Evolutionary conservation across 1,284 basidiomycete genomes (phyloP).

Genomic region (Fomes fomentarius): DNA sequence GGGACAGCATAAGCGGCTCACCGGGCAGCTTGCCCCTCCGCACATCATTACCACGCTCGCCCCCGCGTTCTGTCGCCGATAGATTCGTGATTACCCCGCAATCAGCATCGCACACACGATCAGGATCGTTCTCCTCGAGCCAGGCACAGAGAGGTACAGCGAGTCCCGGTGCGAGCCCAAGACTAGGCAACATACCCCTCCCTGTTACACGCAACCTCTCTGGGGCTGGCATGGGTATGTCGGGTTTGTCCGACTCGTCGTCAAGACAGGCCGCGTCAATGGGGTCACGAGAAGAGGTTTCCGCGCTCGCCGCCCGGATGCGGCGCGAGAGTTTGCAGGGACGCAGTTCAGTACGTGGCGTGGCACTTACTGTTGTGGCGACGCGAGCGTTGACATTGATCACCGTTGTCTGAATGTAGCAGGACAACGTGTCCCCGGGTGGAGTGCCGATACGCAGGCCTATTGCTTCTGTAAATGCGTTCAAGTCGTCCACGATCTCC

Average conservation of each 20-base stretch:
- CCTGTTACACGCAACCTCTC: slow-evolving; percentile 36
- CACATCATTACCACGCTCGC: slow-evolving; percentile 46
- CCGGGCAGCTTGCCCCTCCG: slow-evolving; percentile 47
- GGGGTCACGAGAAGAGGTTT: slow-evolving; percentile 43
- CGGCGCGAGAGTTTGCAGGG: slow-evolving; percentile 45
- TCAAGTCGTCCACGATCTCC: slow-evolving; percentile 71
- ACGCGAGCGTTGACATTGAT: slow-evolving; percentile 1
- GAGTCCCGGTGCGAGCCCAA: slow-evolving; percentile 39
- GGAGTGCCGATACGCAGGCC: slow-evolving; percentile 56
- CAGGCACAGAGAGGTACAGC: slow-evolving; percentile 21
- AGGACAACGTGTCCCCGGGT: slow-evolving; percentile 44
- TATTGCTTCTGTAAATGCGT: slow-evolving; percentile 59
- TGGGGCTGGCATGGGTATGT: slow-evolving; percentile 34
- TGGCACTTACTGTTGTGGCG: not conserved
- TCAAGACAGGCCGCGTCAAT: slow-evolving; percentile 42
- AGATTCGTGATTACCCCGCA: slow-evolving; percentile 58
- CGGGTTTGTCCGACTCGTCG: slow-evolving; percentile 38
- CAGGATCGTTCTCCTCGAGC: slow-evolving; percentile 37
- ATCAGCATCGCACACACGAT: slow-evolving; percentile 37
- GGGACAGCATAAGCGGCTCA: slow-evolving; percentile 50
- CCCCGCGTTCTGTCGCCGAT: slow-evolving; percentile 52
- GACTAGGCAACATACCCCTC: slow-evolving; percentile 32
- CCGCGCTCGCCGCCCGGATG: slow-evolving; percentile 40
- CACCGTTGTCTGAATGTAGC: not conserved
- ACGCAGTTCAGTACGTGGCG: slow-evolving; percentile 38